phyloP scores from a whole-genome alignment of 306 rosid species.

The Bauhinia variegata region DNA sequence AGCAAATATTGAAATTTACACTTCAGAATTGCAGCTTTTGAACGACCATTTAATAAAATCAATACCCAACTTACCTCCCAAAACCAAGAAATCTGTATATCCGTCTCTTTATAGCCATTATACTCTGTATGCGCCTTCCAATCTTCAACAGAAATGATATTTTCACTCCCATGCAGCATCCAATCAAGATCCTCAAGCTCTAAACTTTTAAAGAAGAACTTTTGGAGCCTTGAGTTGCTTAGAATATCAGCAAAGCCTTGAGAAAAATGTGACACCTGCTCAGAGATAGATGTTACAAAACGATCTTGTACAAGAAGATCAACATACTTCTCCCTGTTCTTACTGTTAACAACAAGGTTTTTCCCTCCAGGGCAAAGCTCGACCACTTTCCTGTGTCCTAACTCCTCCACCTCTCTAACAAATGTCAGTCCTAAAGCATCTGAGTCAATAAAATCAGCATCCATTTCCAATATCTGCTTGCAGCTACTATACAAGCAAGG shows the following conservation, averaged over 20 bases:
- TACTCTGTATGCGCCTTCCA: conserved; percentile 93
- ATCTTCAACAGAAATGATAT: conserved; percentile 70
- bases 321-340: conserved; percentile 73
- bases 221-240: conserved; percentile 41
- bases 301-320: conserved; percentile 71
- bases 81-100: conserved; percentile 87
- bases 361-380: conserved; percentile 80
- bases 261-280: conserved; percentile 77
- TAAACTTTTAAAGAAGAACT: conserved; percentile 66
- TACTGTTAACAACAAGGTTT: conserved; percentile 63
- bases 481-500: conserved; percentile 75
- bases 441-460: conserved; percentile 72
- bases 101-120: conserved; percentile 82
- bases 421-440: conserved; percentile 89
- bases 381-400: conserved; percentile 66
- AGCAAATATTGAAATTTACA: conserved; percentile 3
- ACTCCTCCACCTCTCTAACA: conserved; percentile 89
- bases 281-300: conserved; percentile 72
- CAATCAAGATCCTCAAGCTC: conserved; percentile 91
- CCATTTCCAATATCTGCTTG: conserved; percentile 86
- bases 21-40: background rate
- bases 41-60: conserved; percentile 26
- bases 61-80: conserved; percentile 75
- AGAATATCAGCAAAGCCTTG: conserved; percentile 87
- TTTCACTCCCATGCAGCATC: conserved; percentile 87